Percentiles rank a stretch among this genome's conserved stretches.
Conservation (phyloP, 2,329 filamentous ascomycete genomes). For the Paracorniculantispora psalliotae region DNA sequence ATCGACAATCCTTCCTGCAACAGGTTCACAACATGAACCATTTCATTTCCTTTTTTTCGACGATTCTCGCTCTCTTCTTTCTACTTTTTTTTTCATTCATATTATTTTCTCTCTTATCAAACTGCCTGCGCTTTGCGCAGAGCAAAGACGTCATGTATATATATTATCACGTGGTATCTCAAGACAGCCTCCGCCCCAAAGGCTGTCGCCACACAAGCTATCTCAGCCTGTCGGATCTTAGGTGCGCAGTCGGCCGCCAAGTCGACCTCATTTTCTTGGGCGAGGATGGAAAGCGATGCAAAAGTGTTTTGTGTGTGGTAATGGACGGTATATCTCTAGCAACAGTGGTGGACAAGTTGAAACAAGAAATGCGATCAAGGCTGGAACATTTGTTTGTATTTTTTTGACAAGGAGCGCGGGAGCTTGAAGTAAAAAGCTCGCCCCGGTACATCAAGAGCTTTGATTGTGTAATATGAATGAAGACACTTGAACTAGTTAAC, state of each 20-base stretch:
- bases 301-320: slow-evolving; percentile 8
- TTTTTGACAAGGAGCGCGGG: neutral
- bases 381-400: slow-evolving; percentile 1
- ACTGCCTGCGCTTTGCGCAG: neutral
- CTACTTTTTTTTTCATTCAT: slow-evolving; percentile 13
- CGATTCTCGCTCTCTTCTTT: slow-evolving; percentile 2
- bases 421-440: neutral
- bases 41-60: neutral
- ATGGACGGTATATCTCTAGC: slow-evolving; percentile 4
- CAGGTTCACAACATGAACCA: neutral
- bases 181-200: slow-evolving; percentile 24
- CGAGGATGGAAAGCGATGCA: too few relatives aligned
- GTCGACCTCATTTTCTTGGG: neutral
- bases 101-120: neutral
- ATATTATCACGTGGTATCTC: slow-evolving; percentile 21
- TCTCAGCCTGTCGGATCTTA: neutral
- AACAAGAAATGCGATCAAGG: neutral
- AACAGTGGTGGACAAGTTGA: neutral
- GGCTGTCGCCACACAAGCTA: slow-evolving; percentile 20
- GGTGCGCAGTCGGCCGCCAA: neutral
- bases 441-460: neutral
- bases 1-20: neutral
- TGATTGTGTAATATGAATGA: slow-evolving; percentile 7
- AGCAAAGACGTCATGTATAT: slow-evolving; percentile 24
- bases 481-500: neutral